Evolutionary conservation across 345 rosid genomes (phyloP), one percentile per base, ranked within the genome.

Genomic region (Heritiera fomes): DNA sequence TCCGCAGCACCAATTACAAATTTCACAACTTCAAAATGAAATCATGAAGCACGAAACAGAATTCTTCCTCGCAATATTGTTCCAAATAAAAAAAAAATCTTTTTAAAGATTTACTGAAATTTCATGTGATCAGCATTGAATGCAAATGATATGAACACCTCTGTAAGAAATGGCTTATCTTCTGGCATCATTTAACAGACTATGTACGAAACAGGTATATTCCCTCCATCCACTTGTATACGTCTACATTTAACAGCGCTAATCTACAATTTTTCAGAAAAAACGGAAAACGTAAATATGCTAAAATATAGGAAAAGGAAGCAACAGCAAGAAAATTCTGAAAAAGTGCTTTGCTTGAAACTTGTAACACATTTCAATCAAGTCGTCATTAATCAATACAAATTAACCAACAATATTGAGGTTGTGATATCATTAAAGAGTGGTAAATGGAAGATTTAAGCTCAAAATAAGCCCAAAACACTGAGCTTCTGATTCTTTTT

Each of bases 121-220:
- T 40, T 58, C n/a, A 80, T 34, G 14, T 10, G 17, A 43, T 28
- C 10, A 69, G 5, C 77, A 71, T 38, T 38, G 32, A 56, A 38
- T 38, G n/a, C 15, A n/a, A 75, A 67, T 38, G 59, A 23, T 34
- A 60, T 55, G 47, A 80, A 93, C 28, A 93, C 98, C 98, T 92
- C 86, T 91, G 99, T 6, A 94, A 60, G 80, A 94, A 96, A 64
- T 96, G 99, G 80, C 94, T 94, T 70, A 94, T 93, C 88, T 92
- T 96, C 82, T 94, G 97, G 0, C 94, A 91, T 0, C 93, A 77
- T 83, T 78, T 92, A 32, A 94, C 28, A 23, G 28, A 23, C 97
- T 30, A 89, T 71, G 74, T 91, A 94, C 0, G 98, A 92, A 81
- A 92, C 91, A 0, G 91, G 89, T 71, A 94, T 95, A 80, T 67